These are phyloP conservation scores for Neofusicoccum kwambonambiense DNA, from an alignment of 2,329 filamentous ascomycete species.

Conservation along the genomic window DNA sequence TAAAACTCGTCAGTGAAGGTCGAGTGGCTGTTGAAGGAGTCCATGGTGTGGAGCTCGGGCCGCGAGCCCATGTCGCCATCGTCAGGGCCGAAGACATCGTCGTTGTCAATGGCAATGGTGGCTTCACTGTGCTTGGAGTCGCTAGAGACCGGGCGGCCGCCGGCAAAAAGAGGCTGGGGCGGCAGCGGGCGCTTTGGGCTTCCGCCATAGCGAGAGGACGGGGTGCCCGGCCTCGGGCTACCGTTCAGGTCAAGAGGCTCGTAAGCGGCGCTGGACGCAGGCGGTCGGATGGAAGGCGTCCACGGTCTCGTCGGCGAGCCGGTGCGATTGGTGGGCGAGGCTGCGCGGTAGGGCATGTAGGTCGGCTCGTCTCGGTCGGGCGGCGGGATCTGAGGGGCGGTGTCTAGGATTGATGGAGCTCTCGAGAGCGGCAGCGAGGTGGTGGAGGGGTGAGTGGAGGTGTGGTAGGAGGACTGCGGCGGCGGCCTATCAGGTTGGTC, in stretches of 20 bases:
- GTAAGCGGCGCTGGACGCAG: conserved; percentile 69
- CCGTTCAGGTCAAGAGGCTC: conserved; percentile 89
- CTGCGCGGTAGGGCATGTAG: conserved; percentile 58
- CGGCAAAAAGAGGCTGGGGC: conserved; percentile 79
- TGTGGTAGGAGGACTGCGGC: conserved; percentile 51
- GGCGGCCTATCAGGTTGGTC: conserved; percentile 39
- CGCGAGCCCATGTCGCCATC: conserved; percentile 51
- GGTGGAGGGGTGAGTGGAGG: conserved; percentile 43
- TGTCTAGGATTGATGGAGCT: conserved; percentile 52
- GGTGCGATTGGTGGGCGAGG: conserved; percentile 50
- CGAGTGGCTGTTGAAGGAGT: conserved; percentile 61
- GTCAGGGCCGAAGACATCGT: conserved; percentile 70
- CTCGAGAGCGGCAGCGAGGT: conserved; percentile 46
- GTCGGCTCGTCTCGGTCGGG: conserved; percentile 55
- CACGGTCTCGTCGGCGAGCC: conserved; percentile 45
- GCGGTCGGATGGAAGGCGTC: conserved; percentile 63
- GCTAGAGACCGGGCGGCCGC: conserved; percentile 47
- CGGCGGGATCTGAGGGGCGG: conserved; percentile 52
- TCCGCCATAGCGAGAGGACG: conserved; percentile 82
- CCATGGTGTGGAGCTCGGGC: conserved; percentile 60
- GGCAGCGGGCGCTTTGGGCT: conserved; percentile 85
- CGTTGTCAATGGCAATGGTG: conserved; percentile 66
- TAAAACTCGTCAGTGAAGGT: conserved; percentile 54
- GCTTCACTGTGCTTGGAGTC: conserved; percentile 55
- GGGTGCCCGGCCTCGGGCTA: conserved; percentile 84